Conservation (phyloP, 2,329 filamentous ascomycete genomes). For the Phyllosticta citribraziliensis region DNA sequence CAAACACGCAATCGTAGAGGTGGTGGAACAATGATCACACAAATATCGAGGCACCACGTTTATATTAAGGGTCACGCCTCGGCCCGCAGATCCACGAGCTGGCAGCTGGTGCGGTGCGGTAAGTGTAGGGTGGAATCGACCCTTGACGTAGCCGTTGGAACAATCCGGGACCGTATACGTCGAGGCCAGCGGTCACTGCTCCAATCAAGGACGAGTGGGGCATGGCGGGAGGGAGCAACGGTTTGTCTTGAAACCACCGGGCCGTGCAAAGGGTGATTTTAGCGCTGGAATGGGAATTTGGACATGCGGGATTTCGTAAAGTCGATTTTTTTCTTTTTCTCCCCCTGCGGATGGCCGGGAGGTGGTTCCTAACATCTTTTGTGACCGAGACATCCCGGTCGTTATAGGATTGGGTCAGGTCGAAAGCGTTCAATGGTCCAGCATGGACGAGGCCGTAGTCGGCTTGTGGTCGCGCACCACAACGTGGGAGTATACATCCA, state of each 20-base stretch:
- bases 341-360: too few relatives aligned
- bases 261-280: neutral
- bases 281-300: neutral
- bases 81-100: neutral
- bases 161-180: neutral
- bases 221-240: neutral
- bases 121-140: neutral
- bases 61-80: neutral
- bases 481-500: neutral
- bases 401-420: neutral
- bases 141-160: neutral
- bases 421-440: neutral
- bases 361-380: neutral
- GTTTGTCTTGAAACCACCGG: neutral
- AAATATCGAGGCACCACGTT: neutral
- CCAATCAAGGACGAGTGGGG: neutral
- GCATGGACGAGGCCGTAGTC: neutral
- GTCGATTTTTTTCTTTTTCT: neutral
- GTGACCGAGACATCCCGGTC: neutral
- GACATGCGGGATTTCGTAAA: neutral
- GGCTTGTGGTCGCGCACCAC: too few relatives aligned
- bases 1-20: neutral
- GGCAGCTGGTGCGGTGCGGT: neutral
- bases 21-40: neutral
- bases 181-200: neutral